These are phyloP conservation scores for Tricholoma flavovirens DNA, from an alignment of 768 basidiomycete species.

Conservation along the genomic window DNA sequence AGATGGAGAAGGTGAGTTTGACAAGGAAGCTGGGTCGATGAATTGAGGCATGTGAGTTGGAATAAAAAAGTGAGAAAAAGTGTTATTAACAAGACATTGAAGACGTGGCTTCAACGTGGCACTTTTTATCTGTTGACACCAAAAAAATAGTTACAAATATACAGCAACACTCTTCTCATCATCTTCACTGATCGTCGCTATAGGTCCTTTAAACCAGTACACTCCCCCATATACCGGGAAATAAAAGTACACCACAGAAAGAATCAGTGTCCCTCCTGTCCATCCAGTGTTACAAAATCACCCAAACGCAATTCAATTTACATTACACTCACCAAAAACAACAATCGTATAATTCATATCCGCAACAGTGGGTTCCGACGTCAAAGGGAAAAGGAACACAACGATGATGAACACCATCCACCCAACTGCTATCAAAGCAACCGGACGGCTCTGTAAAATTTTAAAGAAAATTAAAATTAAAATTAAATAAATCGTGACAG, in stretches of 20 bases:
- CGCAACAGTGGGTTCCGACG: constrained; percentile 33
- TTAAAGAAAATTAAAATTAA: neutral
- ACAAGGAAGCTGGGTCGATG: constrained; percentile 29
- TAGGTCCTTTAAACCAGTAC: constrained; percentile 49
- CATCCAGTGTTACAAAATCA: too few relatives aligned
- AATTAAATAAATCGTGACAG: too few relatives aligned
- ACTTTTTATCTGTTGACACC: too few relatives aligned
- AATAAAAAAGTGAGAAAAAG: too few relatives aligned
- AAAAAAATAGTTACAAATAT: too few relatives aligned
- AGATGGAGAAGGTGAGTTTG: constrained; percentile 23
- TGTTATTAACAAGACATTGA: too few relatives aligned
- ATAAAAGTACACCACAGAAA: constrained; percentile 62
- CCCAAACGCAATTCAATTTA: too few relatives aligned
- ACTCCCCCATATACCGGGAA: constrained; percentile 65
- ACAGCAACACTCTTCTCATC: too few relatives aligned
- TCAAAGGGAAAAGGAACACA: constrained; percentile 60
- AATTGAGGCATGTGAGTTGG: constrained; percentile 5
- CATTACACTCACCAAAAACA: constrained; percentile 45
- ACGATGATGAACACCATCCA: constrained; percentile 65
- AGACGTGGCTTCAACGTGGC: too few relatives aligned
- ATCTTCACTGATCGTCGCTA: neutral
- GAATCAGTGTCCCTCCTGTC: constrained; percentile 2
- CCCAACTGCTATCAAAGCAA: constrained; percentile 46
- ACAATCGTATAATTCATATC: constrained; percentile 73
- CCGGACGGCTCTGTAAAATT: constrained; percentile 45